Evolutionary conservation across 2,329 filamentous ascomycete species (phyloP), one percentile per base, ranked within the genome.

Genomic region (Corniculantispora saksenae): DNA sequence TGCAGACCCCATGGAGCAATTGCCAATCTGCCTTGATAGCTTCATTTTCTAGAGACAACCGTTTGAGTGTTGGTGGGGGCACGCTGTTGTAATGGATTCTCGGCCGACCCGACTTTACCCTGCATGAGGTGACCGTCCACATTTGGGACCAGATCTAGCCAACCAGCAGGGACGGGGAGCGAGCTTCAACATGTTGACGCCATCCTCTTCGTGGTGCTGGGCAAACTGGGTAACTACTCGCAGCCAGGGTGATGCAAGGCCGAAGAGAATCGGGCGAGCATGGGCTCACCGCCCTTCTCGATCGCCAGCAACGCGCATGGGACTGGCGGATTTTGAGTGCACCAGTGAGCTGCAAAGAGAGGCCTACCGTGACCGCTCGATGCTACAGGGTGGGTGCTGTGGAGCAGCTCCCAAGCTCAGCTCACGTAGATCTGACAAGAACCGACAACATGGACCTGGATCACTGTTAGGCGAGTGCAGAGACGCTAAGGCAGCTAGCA

Each of bases 391-490:
- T 57, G 56, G 17, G 3, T 38, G 60, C 27, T 13, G 60, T 55
- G 50, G 60, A n/a, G 50, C 23, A 9, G 48, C 47, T 45, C 19
- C 43, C 32, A 25, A 25, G 23, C 21, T 47, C 58, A n/a, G n/a
- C n/a, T n/a, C n/a, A 23, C 45, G 47, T 32, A 53, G 60, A 62
- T 62, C 50, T 62, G 60, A 54, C 60, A 62, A 54, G 60, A 55
- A 55, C 50, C 27, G 60, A 62, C 60, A 21, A 47, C 21, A 40
- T 27, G 57, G 57, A 51, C n/a, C 47, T 43, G 29, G 32, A 23
- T 32, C 47, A 43, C 10, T 17, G 23, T 35, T 53, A 40, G 13
- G 58, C 32, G 32, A 61, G 25, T 3, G 45, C 15, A 21, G 32
- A 21, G 54, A 29, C 55, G 40, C 58, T 57, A 43, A 19, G 21